Evolutionary conservation across 805 yeast species (phyloP).

Genomic region (Wickerhamomyces rabaulensis): DNA sequence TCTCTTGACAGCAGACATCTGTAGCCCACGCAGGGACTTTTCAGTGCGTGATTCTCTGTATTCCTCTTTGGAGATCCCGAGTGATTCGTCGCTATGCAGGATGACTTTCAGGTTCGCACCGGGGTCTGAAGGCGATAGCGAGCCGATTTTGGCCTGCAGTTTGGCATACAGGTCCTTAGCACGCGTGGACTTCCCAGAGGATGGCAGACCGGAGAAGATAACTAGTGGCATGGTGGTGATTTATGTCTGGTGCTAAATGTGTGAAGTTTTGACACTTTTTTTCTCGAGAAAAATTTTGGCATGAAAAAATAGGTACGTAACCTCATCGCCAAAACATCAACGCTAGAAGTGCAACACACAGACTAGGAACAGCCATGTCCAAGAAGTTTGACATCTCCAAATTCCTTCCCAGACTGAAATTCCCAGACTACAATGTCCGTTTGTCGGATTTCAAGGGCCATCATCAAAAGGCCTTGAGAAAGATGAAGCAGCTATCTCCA

Average conservation of each 20-base stretch:
- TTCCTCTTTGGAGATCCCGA: slow-evolving; percentile 64
- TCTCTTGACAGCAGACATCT: slow-evolving; percentile 85
- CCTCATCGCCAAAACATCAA: not conserved
- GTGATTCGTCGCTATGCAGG: slow-evolving; percentile 69
- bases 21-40: slow-evolving; percentile 76
- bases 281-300: not conserved
- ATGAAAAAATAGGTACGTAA: not conserved
- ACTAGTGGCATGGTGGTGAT: slow-evolving; percentile 67
- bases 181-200: slow-evolving; percentile 76
- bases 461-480: slow-evolving; percentile 72
- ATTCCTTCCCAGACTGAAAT: slow-evolving; percentile 65
- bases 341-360: too few relatives aligned
- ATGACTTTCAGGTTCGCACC: slow-evolving; percentile 57
- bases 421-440: slow-evolving; percentile 68
- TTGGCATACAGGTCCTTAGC: slow-evolving; percentile 49
- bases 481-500: slow-evolving; percentile 63
- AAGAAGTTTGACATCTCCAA: slow-evolving; percentile 8
- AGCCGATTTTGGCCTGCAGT: slow-evolving; percentile 42
- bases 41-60: slow-evolving; percentile 74
- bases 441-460: slow-evolving; percentile 87
- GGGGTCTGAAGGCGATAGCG: slow-evolving; percentile 35
- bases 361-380: slow-evolving; percentile 1
- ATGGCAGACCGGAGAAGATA: slow-evolving; percentile 79
- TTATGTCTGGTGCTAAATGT: not conserved
- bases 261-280: not conserved